These are phyloP conservation scores for Kwoniella mangroviensis DNA, from an alignment of 768 basidiomycete species.

Conservation along the genomic window DNA sequence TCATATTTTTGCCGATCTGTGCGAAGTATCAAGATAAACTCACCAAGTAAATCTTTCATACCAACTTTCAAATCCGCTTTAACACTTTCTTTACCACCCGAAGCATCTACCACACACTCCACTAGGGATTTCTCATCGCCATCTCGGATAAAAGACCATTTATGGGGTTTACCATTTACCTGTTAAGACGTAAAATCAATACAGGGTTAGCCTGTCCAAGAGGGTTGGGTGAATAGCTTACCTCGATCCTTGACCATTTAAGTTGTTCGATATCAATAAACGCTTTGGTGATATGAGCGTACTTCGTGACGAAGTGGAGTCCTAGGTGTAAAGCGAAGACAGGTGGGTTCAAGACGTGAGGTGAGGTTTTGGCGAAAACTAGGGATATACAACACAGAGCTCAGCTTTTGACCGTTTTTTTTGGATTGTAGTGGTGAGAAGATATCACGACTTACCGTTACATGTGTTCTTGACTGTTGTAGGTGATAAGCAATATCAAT, in stretches of 20 bases:
- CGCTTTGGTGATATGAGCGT: slow-evolving; percentile 73
- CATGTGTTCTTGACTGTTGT: slow-evolving; percentile 27
- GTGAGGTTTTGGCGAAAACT: slow-evolving; percentile 81
- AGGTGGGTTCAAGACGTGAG: slow-evolving; percentile 80
- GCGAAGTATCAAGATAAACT: slow-evolving; percentile 34
- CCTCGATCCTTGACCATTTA: slow-evolving; percentile 78
- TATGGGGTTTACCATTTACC: slow-evolving; percentile 63
- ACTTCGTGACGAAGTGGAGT: slow-evolving; percentile 78
- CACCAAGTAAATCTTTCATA: slow-evolving; percentile 79
- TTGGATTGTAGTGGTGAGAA: too few relatives aligned
- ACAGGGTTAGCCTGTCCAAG: too few relatives aligned
- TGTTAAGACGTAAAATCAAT: not conserved
- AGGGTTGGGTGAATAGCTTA: slow-evolving; percentile 40
- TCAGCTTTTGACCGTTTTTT: not conserved
- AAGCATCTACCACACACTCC: slow-evolving; percentile 66
- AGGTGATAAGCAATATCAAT: too few relatives aligned
- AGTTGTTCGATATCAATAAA: slow-evolving; percentile 74
- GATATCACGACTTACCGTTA: slow-evolving; percentile 7
- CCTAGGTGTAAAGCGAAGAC: slow-evolving; percentile 86
- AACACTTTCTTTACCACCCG: slow-evolving; percentile 67
- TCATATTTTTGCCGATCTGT: too few relatives aligned
- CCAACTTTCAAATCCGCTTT: slow-evolving; percentile 71
- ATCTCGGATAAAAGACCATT: slow-evolving; percentile 82
- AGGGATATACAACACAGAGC: not conserved
- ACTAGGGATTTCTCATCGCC: slow-evolving; percentile 85